Evolutionary conservation across 305 asterid species (phyloP), one percentile per base, ranked within the genome.

Genomic region (Andrographis paniculata): DNA sequence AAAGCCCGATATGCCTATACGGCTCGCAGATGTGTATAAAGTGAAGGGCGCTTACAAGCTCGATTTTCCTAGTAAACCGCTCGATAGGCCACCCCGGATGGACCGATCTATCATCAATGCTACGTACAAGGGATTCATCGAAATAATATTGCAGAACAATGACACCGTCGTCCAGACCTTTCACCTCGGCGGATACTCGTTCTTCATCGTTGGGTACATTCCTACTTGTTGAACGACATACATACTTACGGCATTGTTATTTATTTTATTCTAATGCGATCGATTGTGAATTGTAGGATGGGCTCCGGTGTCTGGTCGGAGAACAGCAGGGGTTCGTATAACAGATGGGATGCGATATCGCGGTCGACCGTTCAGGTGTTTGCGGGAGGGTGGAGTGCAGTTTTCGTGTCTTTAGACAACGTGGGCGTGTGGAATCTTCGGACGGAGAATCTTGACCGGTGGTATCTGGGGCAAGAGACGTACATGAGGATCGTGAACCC

Each of bases 401-500:
- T 77, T 3, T 51, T 36, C 4, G 77, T 58, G 36, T 83, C 68
- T 45, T 72, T 77, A 2, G 91, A 83, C 70, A 83, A 83, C 37
- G 91, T 77, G 10, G 91, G 94, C 6, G 75, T 73, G 8, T 83
- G 94, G 94, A 83, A 79, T 61, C 74, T 83, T 16, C 72, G 94
- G 50, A 51, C 79, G 20, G 94, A 83, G 56, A 83, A 83, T 58
- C 77, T 79, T 3, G 94, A 83, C 73, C 66, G 94, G 53, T 79
- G 91, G 94, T 77, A 83, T 59, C 77, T 83, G 30, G 94, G 94
- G 14, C 91, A 79, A 54, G 87, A 83, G 61, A 83, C 94, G 0
- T 83, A 79, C 61, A 68, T 83, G 78, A 70, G 67, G 58, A 79
- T 83, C 33, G 41, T 71, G 21, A 79, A 83, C 45, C 91, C 82